Evolutionary conservation across 2,329 filamentous ascomycete genomes (phyloP).

Genomic region (Trichothecium sympodiale): DNA sequence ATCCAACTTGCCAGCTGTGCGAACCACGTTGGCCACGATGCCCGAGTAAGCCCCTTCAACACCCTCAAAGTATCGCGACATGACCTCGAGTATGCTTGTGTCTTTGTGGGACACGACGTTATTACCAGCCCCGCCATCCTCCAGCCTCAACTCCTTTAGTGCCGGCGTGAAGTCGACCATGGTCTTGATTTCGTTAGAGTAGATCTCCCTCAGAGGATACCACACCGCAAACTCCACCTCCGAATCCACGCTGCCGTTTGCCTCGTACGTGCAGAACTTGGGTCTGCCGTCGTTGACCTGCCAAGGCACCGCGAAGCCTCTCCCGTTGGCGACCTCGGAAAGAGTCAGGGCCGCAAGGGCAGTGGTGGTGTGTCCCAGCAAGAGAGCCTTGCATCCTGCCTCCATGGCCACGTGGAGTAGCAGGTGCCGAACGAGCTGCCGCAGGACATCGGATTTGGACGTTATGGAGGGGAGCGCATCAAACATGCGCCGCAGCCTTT

Average conservation of each 20-base stretch:
- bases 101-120: slow-evolving; percentile 56
- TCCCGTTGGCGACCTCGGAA: slow-evolving; percentile 80
- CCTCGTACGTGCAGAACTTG: slow-evolving; percentile 19
- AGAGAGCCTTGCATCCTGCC: slow-evolving; percentile 53
- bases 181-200: slow-evolving; percentile 65
- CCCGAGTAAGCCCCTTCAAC: slow-evolving; percentile 77
- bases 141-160: slow-evolving; percentile 36
- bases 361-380: slow-evolving; percentile 82
- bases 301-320: slow-evolving; percentile 75
- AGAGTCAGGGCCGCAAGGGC: slow-evolving; percentile 77
- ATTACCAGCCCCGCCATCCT: slow-evolving; percentile 14
- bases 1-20: slow-evolving; percentile 75
- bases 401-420: slow-evolving; percentile 54
- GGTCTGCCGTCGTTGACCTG: slow-evolving; percentile 63
- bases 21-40: slow-evolving; percentile 90
- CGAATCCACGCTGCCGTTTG: slow-evolving; percentile 8
- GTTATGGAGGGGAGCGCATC: slow-evolving; percentile 59
- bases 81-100: slow-evolving; percentile 82
- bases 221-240: slow-evolving; percentile 38
- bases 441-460: slow-evolving; percentile 61
- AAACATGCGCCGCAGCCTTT: slow-evolving; percentile 43
- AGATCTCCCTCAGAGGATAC: slow-evolving; percentile 75
- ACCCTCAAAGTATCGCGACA: slow-evolving; percentile 75
- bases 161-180: slow-evolving; percentile 50
- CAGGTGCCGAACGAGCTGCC: slow-evolving; percentile 60